Evolutionary conservation across 2,329 filamentous ascomycete genomes (phyloP), one percentile per base, ranked within the genome.

Genomic region (Colletotrichum agaves): DNA sequence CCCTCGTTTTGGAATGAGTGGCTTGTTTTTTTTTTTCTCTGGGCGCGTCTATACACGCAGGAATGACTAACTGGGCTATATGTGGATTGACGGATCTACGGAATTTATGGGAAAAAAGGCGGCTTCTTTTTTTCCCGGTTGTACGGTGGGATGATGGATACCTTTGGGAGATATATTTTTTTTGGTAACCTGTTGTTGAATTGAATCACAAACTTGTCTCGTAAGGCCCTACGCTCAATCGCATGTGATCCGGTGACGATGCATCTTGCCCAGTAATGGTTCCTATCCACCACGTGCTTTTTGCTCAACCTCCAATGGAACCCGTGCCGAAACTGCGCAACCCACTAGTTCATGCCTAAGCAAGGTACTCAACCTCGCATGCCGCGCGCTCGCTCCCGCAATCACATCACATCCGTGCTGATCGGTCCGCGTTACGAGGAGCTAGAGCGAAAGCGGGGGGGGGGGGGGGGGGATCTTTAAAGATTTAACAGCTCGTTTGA

Each of bases 1-100:
- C 27, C 27, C 19, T 67, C 21, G 33, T 63, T 47, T 50, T 8
- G n/a, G 43, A 46, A 52, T 56, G 33, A 35, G 31, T 44, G 43
- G 60, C 41, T 49, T 39, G 15, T 31, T 56, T 56, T 23, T 49
- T 39, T 19, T 31, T 56, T 56, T 23, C 17, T 23, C n/a, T 23
- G 17, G 17, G 23, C 12, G 55, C 44, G 39, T 44, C 35, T 58
- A 10, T 37, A 46, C 8, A 27, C 44, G 35, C 43, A n/a, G 56
- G 56, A 60, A 50, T n/a, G 47, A 59, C 5, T 52, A 52, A 4
- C 49, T 7, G 27, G 27, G 27, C 27, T 27, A 27, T 27, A 8
- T 27, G 57, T 47, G 49, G 19, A 41, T 17, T 17, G 60, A 49
- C 27, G 21, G 23, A 49, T 31, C 46, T 49, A 49, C 27, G 46